These are phyloP conservation scores for Aspergillus calidoustus DNA, from an alignment of 2,329 filamentous ascomycete genomes.

Conservation along the genomic window DNA sequence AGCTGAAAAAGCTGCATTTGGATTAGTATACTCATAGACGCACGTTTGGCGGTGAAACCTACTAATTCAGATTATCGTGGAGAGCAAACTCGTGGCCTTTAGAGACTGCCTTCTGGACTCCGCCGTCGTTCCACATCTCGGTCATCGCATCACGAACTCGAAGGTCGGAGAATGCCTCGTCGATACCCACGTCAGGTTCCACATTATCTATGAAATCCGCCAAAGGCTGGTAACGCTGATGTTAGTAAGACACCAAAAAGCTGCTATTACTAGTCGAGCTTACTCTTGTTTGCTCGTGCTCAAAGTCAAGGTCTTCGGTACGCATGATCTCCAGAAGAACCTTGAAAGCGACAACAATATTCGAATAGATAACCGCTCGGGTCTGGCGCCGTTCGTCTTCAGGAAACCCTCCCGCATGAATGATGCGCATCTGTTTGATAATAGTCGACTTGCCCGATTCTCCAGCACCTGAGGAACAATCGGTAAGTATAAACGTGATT, in stretches of 20 bases:
- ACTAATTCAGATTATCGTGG: conserved; percentile 96
- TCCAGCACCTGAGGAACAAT: conserved; percentile 71
- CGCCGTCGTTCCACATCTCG: conserved; percentile 79
- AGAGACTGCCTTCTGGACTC: conserved; percentile 83
- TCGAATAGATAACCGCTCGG: conserved; percentile 94
- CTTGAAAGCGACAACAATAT: conserved; percentile 89
- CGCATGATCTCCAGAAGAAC: conserved; percentile 90
- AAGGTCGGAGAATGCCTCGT: conserved; percentile 73
- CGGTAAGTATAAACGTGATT: background rate
- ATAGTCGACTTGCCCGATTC: conserved; percentile 97
- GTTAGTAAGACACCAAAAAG: conserved; percentile 17
- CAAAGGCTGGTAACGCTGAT: conserved; percentile 62
- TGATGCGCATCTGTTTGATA: conserved; percentile 98
- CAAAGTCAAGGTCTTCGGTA: conserved; percentile 78
- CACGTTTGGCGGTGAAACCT: conserved; percentile 43
- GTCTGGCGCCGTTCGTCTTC: conserved; percentile 89
- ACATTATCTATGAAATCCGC: conserved; percentile 78
- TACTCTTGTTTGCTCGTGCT: conserved; percentile 79
- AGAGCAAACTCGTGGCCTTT: conserved; percentile 97
- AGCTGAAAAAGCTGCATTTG: conserved; percentile 74
- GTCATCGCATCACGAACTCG: conserved; percentile 75
- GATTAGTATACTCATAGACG: background rate
- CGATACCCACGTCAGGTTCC: conserved; percentile 74
- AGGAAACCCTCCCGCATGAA: conserved; percentile 90
- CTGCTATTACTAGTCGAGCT: conserved; percentile 33